Evolutionary conservation across 2,329 filamentous ascomycete genomes (phyloP), one percentile per base, ranked within the genome.

Genomic region (Monosporascus sp.): DNA sequence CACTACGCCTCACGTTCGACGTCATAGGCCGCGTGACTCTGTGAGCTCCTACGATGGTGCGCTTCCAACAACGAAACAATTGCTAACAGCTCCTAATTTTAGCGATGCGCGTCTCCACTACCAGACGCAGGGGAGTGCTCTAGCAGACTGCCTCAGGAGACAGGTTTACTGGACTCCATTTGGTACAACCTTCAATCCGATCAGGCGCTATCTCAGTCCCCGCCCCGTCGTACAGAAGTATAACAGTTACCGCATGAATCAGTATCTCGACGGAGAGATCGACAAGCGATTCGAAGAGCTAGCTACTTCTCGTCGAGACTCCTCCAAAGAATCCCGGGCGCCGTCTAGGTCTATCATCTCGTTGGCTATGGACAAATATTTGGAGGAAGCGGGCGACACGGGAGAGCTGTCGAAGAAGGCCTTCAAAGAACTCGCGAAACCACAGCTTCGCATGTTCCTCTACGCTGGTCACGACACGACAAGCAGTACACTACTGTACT

Each of bases 391-490:
- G 11, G 45, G 47, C 4, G 15, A 51, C 24, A 14, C 39, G 1
- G 50, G 31, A 7, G 53, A 57, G 14, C 43, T 50, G 22, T 55
- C 49, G 5, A 52, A 52, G 6, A 47, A 55, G 24, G 38, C 54
- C 1, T 57, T 62, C 31, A 63, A 57, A 31, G 27, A 44, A 20
- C 37, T 55, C 22, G 58, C 53, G 2, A 59, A 52, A 18, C 52
- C 53, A 14, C 62, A 64, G 7, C 41, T 65, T 0, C 57, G 60
- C 2, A 48, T 60, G 41, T 64, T 65, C 48, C 52, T 84, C 6
- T 80, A 81, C 17, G 84, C 83, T 1, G 84, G 84, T 2, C 82
- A 84, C 59, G 84, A 87, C 57, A 85, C 84, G 0, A 83, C 80
- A n/a, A 78, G 76, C 27, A 81, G 83, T 46, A 81, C 77, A 7